Base-by-base conservation (phyloP, 2,329 filamentous ascomycete species). In the Penicillium sp. region DNA sequence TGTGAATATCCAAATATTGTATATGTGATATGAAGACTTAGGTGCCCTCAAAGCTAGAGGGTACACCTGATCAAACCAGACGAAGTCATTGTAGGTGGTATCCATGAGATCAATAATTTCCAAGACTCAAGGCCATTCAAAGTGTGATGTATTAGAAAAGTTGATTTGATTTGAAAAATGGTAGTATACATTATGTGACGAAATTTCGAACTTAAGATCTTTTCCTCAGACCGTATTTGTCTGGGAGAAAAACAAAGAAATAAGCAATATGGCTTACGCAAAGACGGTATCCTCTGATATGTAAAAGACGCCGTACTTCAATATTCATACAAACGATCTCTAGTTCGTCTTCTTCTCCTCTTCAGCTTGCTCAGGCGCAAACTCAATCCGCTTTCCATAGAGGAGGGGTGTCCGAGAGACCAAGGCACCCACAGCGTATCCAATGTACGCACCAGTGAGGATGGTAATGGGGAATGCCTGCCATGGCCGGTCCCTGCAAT, bases 401-500 rank as follows among this genome's bases (percentile, higher is more conserved):
- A 77, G 26, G 6, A 73, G 57, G 0, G 75, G 70, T 11, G 72
- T 68, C 19, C 74, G 69, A 22, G 68, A 69, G 33, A 72, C 22
- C 58, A 74, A 61, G 6, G 70, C 68, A 1, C 93, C 93, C 13
- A 91, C 66, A 1, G 86, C 82, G 76, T 91, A 93, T 1, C 95
- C 95, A 6, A 86, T 78, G 76, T 96, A 98, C 19, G 90, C 83
- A 2, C 95, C 95, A 1, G 86, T 87, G 4, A 98, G 79, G 60
- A 99, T 90, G 0, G 95, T 99, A 52, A 98, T 89, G 0, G 95
- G 95, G 91, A 94, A 99, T 76, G 89, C 91, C 85, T 99, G 95
- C 95, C 95, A 99, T 69, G 96, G 93, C n/a, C 95, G 88, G 76
- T 99, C 95, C 84, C 83, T 85, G 65, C 3, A 42, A n/a, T 3